Base-by-base conservation (phyloP, 139 green algal species). In the Chlorella sp. region DNA sequence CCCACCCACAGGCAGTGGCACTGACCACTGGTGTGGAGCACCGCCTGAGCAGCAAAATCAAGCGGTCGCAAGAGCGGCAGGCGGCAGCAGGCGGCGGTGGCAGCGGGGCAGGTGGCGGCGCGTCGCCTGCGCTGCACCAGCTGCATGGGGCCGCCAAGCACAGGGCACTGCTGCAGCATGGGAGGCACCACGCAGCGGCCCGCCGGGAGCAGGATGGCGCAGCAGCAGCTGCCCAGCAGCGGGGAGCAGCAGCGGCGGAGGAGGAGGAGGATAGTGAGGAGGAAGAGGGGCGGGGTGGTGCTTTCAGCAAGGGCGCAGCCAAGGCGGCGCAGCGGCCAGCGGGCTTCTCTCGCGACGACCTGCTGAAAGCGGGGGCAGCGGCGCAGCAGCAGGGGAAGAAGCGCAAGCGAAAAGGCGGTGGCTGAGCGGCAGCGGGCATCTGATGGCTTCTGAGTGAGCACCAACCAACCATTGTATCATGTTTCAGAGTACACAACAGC, bases 11-110 rank as follows among this genome's bases (percentile, higher is more conserved):
- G 79, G 62, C 82, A 5, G 44, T 86, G 32, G 74, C 32, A 6
- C n/a, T 86, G 40, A 80, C 48, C 22, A 26, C 68, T 20, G 82
- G 82, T 3, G 82, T 86, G 43, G 73, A 86, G 82, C 73, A 85
- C 13, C 64, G 73, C 24, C 65, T 85, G 0, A 17, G 41, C 14
- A 46, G 56, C 81, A 85, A 85, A 56, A 58, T 85, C 30, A 80
- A 80, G 56, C 72, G 73, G 28, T 64, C 81, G 8, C 32, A 34
- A 3, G 79, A 73, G 62, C 20, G 20, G 41, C 34, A 26, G 54
- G 44, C 43, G 22, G 46, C 41, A 34, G 82, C 44, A 22, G 74
- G 44, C 41, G 48, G 77, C 40, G 64, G 26, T 69, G 64, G 41
- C 77, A 30, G 72, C 72, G 30, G 36, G 41, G 69, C 69, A 54